These are phyloP conservation scores for Gloeostereum incarnatum DNA, from an alignment of 768 basidiomycete genomes.

Conservation along the genomic window DNA sequence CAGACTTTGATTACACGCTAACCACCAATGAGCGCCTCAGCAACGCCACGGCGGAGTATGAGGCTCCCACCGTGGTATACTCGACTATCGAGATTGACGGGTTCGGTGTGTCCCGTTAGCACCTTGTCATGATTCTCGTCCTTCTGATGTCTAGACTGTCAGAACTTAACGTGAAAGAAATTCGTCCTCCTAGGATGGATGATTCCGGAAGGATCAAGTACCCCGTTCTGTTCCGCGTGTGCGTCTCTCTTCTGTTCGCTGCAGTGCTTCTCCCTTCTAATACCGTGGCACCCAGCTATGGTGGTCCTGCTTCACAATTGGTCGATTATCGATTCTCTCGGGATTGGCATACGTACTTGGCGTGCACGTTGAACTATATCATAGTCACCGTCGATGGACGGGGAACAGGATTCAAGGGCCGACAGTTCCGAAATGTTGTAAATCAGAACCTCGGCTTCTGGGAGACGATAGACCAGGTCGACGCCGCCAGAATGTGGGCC, in stretches of 20 bases:
- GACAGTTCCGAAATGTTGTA: slow-evolving; percentile 79
- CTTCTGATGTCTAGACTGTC: slow-evolving; percentile 3
- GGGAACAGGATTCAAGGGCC: slow-evolving; percentile 89
- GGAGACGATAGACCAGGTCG: slow-evolving; percentile 86
- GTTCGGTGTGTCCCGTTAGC: slow-evolving; percentile 44
- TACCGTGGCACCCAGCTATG: slow-evolving; percentile 46
- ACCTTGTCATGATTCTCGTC: not conserved
- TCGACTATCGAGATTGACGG: slow-evolving; percentile 75
- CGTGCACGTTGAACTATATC: slow-evolving; percentile 73
- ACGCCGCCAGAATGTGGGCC: slow-evolving; percentile 81
- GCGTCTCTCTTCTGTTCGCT: slow-evolving; percentile 16
- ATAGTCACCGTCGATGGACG: slow-evolving; percentile 87
- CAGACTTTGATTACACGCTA: slow-evolving; percentile 58
- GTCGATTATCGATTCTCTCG: slow-evolving; percentile 58
- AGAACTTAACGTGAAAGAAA: slow-evolving; percentile 89
- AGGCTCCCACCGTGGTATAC: slow-evolving; percentile 58
- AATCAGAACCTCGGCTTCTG: slow-evolving; percentile 81
- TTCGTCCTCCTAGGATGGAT: slow-evolving; percentile 89
- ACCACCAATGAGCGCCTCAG: slow-evolving; percentile 63
- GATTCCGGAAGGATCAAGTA: slow-evolving; percentile 94
- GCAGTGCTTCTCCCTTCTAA: slow-evolving; percentile 8
- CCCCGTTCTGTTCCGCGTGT: slow-evolving; percentile 88
- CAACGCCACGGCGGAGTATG: slow-evolving; percentile 56
- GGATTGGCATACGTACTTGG: slow-evolving; percentile 86
- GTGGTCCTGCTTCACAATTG: slow-evolving; percentile 81